Percentiles rank a stretch among this genome's conserved stretches.
These are phyloP conservation scores for Didymella pinodella DNA, from an alignment of 2,329 filamentous ascomycete species.

Conservation along the genomic window DNA sequence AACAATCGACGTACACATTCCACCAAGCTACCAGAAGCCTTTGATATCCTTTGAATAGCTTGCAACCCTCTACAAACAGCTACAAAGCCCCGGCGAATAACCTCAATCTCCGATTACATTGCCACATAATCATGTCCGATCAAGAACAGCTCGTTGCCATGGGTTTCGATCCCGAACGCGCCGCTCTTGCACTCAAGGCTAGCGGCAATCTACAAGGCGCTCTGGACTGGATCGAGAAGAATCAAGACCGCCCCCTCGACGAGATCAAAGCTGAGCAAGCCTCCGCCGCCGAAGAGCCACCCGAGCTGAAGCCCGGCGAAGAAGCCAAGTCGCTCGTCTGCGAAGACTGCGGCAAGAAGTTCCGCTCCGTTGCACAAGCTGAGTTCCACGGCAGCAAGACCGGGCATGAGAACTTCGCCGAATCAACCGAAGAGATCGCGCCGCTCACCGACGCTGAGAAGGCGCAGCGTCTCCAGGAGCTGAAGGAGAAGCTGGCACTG, in stretches of 20 bases:
- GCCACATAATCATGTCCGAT: constrained; percentile 56
- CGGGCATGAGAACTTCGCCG: constrained; percentile 87
- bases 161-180: constrained; percentile 83
- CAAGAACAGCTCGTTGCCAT: constrained; percentile 69
- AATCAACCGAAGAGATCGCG: constrained; percentile 91
- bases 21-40: neutral
- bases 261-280: constrained; percentile 67
- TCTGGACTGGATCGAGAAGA: constrained; percentile 92
- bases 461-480: constrained; percentile 76
- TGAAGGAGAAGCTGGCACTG: constrained; percentile 73
- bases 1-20: neutral
- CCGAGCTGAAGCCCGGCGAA: constrained; percentile 73
- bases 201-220: constrained; percentile 83
- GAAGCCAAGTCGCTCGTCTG: constrained; percentile 84
- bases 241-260: constrained; percentile 85
- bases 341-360: constrained; percentile 93
- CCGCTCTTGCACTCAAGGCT: constrained; percentile 84
- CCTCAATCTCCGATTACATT: constrained; percentile 12
- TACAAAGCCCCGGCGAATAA: constrained; percentile 2
- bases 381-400: constrained; percentile 92
- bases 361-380: constrained; percentile 80
- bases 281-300: constrained; percentile 60
- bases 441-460: constrained; percentile 93
- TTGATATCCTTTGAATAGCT: constrained; percentile 1
- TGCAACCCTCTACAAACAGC: neutral